A percentile compares a stretch with the other conserved stretches of the same genome.
These are phyloP conservation scores for Nakaseomyces delphensis DNA, from an alignment of 1,139 yeast genomes.

Conservation along the genomic window DNA sequence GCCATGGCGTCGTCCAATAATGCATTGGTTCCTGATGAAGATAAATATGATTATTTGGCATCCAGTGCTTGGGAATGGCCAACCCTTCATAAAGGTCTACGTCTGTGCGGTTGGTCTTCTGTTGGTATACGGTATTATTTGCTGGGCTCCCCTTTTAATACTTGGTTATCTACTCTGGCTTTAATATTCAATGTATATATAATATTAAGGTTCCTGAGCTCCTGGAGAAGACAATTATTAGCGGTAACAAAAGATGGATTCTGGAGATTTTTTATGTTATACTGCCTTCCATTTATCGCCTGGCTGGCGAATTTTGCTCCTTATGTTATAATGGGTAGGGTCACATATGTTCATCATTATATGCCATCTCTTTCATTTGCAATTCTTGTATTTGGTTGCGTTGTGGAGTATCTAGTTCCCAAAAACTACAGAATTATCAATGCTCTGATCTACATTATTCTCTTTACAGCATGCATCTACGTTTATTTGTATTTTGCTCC, in stretches of 20 bases:
- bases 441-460: slow-evolving; percentile 28
- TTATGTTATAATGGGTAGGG: slow-evolving; percentile 71
- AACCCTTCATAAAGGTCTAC: slow-evolving; percentile 47
- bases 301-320: slow-evolving; percentile 69
- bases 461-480: slow-evolving; percentile 35
- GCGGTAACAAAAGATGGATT: slow-evolving; percentile 24
- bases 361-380: slow-evolving; percentile 77
- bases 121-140: slow-evolving; percentile 44
- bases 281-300: slow-evolving; percentile 55
- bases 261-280: slow-evolving; percentile 41
- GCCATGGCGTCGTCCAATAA: slow-evolving; percentile 77
- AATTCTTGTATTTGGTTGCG: slow-evolving; percentile 52
- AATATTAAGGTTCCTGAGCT: slow-evolving; percentile 36
- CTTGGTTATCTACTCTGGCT: slow-evolving; percentile 47
- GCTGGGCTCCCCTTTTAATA: slow-evolving; percentile 58
- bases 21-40: slow-evolving; percentile 66
- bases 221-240: slow-evolving; percentile 56
- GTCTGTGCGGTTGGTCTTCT: slow-evolving; percentile 62
- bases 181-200: slow-evolving; percentile 31
- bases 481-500: slow-evolving; percentile 43
- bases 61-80: slow-evolving; percentile 86
- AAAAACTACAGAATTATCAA: slow-evolving; percentile 26
- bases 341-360: slow-evolving; percentile 75
- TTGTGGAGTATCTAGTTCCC: slow-evolving; percentile 38
- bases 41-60: slow-evolving; percentile 54